Conservation (phyloP, 805 yeast species). For the Candida ulmi region DNA sequence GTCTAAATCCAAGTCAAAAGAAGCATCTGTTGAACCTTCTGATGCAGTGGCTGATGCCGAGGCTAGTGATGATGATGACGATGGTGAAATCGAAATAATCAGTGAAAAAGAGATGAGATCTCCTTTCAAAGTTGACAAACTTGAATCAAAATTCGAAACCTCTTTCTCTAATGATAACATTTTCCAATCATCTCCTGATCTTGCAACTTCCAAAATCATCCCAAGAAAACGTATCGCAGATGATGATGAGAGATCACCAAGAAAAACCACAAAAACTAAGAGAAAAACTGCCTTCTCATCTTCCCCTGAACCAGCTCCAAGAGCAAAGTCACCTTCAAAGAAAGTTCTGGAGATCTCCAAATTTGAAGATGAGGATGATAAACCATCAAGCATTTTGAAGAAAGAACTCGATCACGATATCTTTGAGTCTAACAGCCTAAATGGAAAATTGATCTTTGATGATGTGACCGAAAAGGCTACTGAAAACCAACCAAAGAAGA, state of each 20-base stretch:
- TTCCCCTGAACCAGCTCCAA: slow-evolving; percentile 16
- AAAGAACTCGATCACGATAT: slow-evolving; percentile 3
- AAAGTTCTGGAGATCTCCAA: slow-evolving; percentile 19
- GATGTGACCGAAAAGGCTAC: slow-evolving; percentile 1
- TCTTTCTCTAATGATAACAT: slow-evolving; percentile 30
- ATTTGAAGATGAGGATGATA: slow-evolving; percentile 15
- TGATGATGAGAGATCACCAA: slow-evolving; percentile 8
- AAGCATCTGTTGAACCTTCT: background rate
- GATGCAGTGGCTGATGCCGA: too few relatives aligned
- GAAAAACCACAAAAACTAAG: slow-evolving; percentile 2
- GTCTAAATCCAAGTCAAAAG: background rate
- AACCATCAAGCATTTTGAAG: slow-evolving; percentile 6
- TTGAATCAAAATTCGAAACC: slow-evolving; percentile 16
- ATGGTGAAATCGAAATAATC: slow-evolving; percentile 2
- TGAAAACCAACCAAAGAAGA: too few relatives aligned
- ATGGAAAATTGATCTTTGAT: background rate
- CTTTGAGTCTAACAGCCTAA: slow-evolving; percentile 1
- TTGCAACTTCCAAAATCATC: slow-evolving; percentile 11
- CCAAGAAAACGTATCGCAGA: slow-evolving; percentile 22
- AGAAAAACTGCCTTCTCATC: slow-evolving; percentile 26
- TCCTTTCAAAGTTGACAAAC: slow-evolving; percentile 8
- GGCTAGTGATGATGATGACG: slow-evolving; percentile 4
- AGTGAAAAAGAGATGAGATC: slow-evolving; percentile 2
- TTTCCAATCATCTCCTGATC: slow-evolving; percentile 26
- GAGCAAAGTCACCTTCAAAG: slow-evolving; percentile 18